Evolutionary conservation across 2,329 filamentous ascomycete species (phyloP), one percentile per base, ranked within the genome.

Genomic region (Fusarium dimerum): DNA sequence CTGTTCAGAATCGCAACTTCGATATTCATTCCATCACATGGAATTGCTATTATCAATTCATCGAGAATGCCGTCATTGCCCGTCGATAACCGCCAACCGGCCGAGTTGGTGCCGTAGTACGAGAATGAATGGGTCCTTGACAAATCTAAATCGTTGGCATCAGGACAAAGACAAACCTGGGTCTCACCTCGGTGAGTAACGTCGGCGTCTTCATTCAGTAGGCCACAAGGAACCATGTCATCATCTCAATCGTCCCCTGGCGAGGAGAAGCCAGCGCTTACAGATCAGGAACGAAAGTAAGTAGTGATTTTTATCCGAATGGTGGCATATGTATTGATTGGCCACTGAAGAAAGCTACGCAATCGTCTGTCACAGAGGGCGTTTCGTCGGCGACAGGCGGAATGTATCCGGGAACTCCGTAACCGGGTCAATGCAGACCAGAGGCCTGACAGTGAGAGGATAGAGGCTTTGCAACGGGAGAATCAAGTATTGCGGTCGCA

Each of bases 351-450:
- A 48, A 68, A 67, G 48, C 54, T 67, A 20, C 66, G 67, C n/a
- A 69, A 69, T 41, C 66, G 67, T 12, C 57, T 69, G 2, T 68
- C 67, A 0, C 67, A 69, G 18, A 59, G 64, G n/a, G 66, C 67
- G 0, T 69, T 70, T 44, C 67, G 67, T 2, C 66, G 67, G 1
- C 53, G 67, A 16, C 66, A 67, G 36, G 66, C 62, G 2, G 66
- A 69, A 47, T 60, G 61, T 11, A 56, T 69, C 2, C 49, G 66
- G 8, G 64, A 69, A 36, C 51, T 69, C 0, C 59, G 57, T 2
- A 66, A 46, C 4, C 57, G 58, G 2, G 57, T 62, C 3, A 65
- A 66, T 16, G 50, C 54, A 1, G 56, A 57, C 1, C 56, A 67
- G 20, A 54, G 54, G 18, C 55, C 66, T 0, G 62, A 66, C 1